phyloP scores from a whole-genome alignment of 768 basidiomycete genomes.

The Hysterangium stoloniferum region DNA sequence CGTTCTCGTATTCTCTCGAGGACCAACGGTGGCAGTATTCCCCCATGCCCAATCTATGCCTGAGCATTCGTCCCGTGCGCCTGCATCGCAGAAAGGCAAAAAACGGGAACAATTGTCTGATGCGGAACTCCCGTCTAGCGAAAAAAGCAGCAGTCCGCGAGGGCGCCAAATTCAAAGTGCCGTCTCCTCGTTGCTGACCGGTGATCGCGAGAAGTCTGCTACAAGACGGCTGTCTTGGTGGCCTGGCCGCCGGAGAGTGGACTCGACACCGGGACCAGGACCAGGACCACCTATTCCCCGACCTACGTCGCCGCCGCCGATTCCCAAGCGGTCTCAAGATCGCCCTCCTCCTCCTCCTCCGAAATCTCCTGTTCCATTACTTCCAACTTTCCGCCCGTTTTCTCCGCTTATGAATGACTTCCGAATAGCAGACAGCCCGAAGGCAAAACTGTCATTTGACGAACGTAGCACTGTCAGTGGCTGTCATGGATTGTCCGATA shows the following conservation, averaged over 20 bases:
- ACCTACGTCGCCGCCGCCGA: conserved; percentile 25
- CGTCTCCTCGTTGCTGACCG: conserved; percentile 17
- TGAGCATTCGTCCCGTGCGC: background rate
- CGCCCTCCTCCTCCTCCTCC: conserved; percentile 36
- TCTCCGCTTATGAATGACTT: conserved; percentile 37
- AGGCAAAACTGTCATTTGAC: background rate
- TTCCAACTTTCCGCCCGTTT: conserved; percentile 34
- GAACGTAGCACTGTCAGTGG: background rate
- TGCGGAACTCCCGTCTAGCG: background rate
- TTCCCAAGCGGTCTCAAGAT: conserved; percentile 30
- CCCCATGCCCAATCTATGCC: conserved; percentile 5
- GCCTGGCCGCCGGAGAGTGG: conserved; percentile 26
- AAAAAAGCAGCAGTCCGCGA: background rate
- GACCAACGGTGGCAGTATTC: background rate
- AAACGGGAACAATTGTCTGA: background rate
- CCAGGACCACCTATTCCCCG: background rate
- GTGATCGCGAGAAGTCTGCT: conserved; percentile 30
- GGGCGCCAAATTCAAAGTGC: conserved; percentile 20
- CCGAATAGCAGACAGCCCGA: conserved; percentile 9
- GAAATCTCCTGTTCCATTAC: conserved; percentile 24
- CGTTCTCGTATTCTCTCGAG: conserved; percentile 8
- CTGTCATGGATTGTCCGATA: background rate
- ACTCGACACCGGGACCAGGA: conserved; percentile 23
- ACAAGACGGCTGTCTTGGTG: conserved; percentile 62
- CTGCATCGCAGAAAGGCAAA: conserved; percentile 6